Percentiles rank a stretch among this genome's conserved stretches.
These are phyloP conservation scores for Fusarium sp. DNA, from an alignment of 2,329 filamentous ascomycete genomes.

Conservation along the genomic window DNA sequence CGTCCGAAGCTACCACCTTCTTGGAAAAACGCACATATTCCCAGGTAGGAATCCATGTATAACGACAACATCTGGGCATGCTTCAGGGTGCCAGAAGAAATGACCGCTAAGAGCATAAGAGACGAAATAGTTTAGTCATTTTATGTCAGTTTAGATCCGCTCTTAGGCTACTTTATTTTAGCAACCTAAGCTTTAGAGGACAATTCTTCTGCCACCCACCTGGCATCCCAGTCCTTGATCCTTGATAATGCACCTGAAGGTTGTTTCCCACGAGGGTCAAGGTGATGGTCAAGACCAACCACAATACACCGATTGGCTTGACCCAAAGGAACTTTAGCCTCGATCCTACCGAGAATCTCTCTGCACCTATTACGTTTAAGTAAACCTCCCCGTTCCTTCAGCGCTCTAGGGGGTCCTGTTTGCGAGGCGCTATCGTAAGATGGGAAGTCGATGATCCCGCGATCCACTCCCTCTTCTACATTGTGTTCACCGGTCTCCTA, in stretches of 20 bases:
- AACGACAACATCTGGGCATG: not conserved
- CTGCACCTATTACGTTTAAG: not conserved
- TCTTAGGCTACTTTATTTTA: too few species aligned
- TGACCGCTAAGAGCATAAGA: too few species aligned
- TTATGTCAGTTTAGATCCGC: too few species aligned
- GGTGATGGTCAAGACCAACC: not conserved
- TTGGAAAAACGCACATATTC: constrained; percentile 5
- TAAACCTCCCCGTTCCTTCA: constrained; percentile 5
- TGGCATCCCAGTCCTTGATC: constrained; percentile 13
- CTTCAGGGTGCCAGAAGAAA: too few species aligned
- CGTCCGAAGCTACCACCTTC: constrained; percentile 22
- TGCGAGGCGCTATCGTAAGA: constrained; percentile 37
- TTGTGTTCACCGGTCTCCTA: constrained; percentile 16
- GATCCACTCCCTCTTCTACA: constrained; percentile 28
- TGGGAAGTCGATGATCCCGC: constrained; percentile 29
- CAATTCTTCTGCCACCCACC: too few species aligned
- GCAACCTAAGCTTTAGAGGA: too few species aligned
- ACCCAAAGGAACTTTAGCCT: not conserved
- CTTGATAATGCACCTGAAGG: constrained; percentile 8
- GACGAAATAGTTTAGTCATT: too few species aligned
- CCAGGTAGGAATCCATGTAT: not conserved
- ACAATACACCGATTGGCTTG: constrained; percentile 21
- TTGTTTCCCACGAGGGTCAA: not conserved
- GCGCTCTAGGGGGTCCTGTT: constrained; percentile 16
- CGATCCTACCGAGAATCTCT: not conserved